Percentiles rank a stretch among this genome's conserved stretches.
These are phyloP conservation scores for Linnemannia zychae DNA, from an alignment of 192 early-diverging fungal genomes.

Conservation along the genomic window DNA sequence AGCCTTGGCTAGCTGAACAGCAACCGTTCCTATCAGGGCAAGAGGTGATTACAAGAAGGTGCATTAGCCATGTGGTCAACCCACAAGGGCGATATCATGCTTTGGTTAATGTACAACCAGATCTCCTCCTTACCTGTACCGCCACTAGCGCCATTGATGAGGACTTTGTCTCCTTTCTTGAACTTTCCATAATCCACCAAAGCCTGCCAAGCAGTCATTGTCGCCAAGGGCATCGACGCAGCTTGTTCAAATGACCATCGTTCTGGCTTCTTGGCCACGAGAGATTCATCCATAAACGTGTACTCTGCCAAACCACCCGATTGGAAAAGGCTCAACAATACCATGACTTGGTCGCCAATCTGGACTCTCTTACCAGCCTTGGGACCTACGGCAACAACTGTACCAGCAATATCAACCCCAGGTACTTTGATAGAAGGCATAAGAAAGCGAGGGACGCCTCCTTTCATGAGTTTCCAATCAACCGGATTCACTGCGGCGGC, in stretches of 20 bases:
- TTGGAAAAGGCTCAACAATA: conserved; percentile 16
- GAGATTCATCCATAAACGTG: conserved; percentile 14
- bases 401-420: conserved; percentile 39
- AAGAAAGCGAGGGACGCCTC: conserved; percentile 4
- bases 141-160: conserved; percentile 68
- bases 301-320: conserved; percentile 38
- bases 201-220: conserved; percentile 31
- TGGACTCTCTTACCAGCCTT: conserved; percentile 26
- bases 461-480: conserved; percentile 56
- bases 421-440: conserved; percentile 36
- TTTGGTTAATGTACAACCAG: background rate
- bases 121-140: conserved; percentile 45
- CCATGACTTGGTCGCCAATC: conserved; percentile 54
- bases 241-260: conserved; percentile 36
- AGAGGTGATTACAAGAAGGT: background rate
- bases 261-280: conserved; percentile 24
- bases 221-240: conserved; percentile 39
- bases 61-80: background rate
- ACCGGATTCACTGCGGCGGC: conserved; percentile 54
- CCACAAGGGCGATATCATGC: background rate
- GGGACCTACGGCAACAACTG: conserved; percentile 36
- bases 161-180: conserved; percentile 53
- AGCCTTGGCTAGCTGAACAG: conserved; percentile 66
- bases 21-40: conserved; percentile 51
- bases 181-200: conserved; percentile 21